phyloP scores from a whole-genome alignment of 2,329 filamentous ascomycete species.

The Ustulina deusta region DNA sequence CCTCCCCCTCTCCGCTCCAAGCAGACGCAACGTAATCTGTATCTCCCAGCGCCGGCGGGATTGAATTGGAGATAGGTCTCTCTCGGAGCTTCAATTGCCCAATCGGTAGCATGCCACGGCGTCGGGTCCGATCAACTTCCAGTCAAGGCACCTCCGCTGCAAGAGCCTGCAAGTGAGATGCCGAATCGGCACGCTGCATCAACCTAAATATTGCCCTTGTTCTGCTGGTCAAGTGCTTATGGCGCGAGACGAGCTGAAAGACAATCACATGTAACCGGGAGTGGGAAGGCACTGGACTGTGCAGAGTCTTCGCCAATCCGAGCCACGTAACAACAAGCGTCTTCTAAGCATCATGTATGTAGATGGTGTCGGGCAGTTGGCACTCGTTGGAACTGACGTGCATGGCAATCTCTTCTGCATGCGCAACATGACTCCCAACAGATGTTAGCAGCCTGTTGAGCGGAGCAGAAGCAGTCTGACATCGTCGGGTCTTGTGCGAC shows the following conservation, averaged over 20 bases:
- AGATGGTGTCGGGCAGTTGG: constrained; percentile 18
- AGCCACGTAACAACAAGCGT: constrained; percentile 20
- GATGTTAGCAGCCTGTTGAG: constrained; percentile 26
- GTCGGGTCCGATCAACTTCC: constrained; percentile 35
- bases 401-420: constrained; percentile 16
- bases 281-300: background rate
- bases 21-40: background rate
- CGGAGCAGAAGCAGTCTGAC: constrained; percentile 20
- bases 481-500: background rate
- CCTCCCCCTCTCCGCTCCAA: background rate
- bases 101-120: constrained; percentile 38
- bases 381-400: constrained; percentile 23
- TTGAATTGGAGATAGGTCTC: background rate
- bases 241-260: constrained; percentile 3
- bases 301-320: constrained; percentile 8
- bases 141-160: constrained; percentile 21
- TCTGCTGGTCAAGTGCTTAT: constrained; percentile 22
- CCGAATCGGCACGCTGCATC: constrained; percentile 24
- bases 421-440: constrained; percentile 36
- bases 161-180: constrained; percentile 35
- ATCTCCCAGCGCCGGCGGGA: background rate
- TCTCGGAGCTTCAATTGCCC: constrained; percentile 19
- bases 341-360: constrained; percentile 32
- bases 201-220: constrained; percentile 4
- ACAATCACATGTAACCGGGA: constrained; percentile 17